phyloP scores from a whole-genome alignment of 139 green algal genomes.

The Auxenochlorella pyrenoidosa region DNA sequence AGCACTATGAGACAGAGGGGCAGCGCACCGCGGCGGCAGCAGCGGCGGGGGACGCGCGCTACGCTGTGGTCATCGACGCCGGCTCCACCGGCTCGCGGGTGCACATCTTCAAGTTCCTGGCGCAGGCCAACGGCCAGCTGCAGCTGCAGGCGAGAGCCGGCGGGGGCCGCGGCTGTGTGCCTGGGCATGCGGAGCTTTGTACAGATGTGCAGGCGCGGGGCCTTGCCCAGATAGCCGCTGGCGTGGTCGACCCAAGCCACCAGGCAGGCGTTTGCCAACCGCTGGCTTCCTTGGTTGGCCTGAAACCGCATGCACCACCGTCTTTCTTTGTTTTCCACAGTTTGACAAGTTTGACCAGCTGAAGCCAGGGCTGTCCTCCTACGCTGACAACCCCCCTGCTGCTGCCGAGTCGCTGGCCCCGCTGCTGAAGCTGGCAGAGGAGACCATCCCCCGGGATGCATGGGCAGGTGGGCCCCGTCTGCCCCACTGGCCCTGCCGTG shows the following conservation, averaged over 20 bases:
- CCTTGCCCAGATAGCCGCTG: not conserved
- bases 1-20: not conserved
- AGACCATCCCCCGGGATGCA: slow-evolving; percentile 41
- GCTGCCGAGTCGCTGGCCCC: slow-evolving; percentile 83
- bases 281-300: too few species aligned
- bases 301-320: too few species aligned
- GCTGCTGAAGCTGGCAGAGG: slow-evolving; percentile 86
- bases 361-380: slow-evolving; percentile 93
- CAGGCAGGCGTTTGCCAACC: too few species aligned
- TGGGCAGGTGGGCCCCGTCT: not conserved
- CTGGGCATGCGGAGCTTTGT: not conserved
- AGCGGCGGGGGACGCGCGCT: slow-evolving; percentile 47
- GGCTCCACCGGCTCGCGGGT: slow-evolving; percentile 95
- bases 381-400: slow-evolving; percentile 74
- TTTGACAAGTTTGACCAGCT: slow-evolving; percentile 93
- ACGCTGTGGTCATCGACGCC: slow-evolving; percentile 95
- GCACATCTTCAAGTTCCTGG: slow-evolving; percentile 94
- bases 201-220: not conserved
- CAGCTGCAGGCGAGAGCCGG: slow-evolving; percentile 59
- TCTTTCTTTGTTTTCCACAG: not conserved
- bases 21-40: not conserved
- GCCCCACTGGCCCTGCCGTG: too few species aligned
- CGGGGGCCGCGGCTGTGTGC: not conserved
- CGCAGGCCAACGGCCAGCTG: slow-evolving; percentile 45
- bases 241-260: too few species aligned